Conservation (phyloP, 2,329 filamentous ascomycete species). For the Boeremia exigua region DNA sequence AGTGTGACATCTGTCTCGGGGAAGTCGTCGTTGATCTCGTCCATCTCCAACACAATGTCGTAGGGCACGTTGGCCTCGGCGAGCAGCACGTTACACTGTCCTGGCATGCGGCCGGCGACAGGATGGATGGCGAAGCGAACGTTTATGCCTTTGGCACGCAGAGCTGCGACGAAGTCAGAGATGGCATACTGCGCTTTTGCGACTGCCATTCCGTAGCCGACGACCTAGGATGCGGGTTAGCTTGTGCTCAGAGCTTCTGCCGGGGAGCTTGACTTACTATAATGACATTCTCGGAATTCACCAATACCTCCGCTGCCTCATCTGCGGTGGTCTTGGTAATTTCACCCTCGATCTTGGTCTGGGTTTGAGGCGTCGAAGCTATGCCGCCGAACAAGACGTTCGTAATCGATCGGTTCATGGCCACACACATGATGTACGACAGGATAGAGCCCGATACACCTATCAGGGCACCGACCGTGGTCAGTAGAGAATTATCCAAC, state of each 20-base stretch:
- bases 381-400: constrained; percentile 90
- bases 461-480: constrained; percentile 84
- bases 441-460: constrained; percentile 88
- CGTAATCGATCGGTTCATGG: constrained; percentile 89
- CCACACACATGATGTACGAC: constrained; percentile 71
- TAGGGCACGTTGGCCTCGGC: constrained; percentile 89
- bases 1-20: constrained; percentile 82
- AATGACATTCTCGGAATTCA: constrained; percentile 82
- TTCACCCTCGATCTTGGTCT: constrained; percentile 79
- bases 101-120: constrained; percentile 89
- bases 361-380: constrained; percentile 61
- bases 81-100: constrained; percentile 88
- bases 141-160: constrained; percentile 77
- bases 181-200: constrained; percentile 93
- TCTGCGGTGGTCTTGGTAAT: constrained; percentile 81
- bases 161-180: constrained; percentile 75
- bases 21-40: constrained; percentile 95
- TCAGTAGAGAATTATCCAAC: constrained; percentile 85
- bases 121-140: constrained; percentile 91
- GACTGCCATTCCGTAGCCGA: constrained; percentile 93
- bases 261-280: constrained; percentile 59
- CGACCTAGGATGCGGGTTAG: constrained; percentile 53
- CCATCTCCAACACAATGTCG: constrained; percentile 93
- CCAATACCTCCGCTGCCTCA: constrained; percentile 77
- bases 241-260: neutral